These are phyloP conservation scores for Posidonia oceanica DNA, from an alignment of 116 monocot species.

Conservation along the genomic window DNA sequence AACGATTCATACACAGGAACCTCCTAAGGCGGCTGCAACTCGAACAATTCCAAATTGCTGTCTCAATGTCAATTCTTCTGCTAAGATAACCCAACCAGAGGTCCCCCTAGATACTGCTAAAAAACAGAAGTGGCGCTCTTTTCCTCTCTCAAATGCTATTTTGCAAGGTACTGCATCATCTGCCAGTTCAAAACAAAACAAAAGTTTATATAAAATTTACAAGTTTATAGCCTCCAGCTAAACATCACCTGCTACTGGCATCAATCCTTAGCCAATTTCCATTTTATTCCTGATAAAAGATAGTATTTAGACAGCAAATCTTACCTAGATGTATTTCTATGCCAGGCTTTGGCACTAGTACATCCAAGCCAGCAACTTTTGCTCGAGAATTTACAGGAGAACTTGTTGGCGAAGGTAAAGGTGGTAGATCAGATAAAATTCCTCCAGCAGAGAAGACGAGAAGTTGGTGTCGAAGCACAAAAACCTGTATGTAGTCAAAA, in stretches of 20 bases:
- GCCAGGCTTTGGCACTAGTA: constrained; percentile 67
- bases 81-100: constrained; percentile 82
- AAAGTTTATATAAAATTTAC: constrained; percentile 1
- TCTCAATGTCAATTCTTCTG: constrained; percentile 66
- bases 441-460: constrained; percentile 54
- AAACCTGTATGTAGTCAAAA: constrained; percentile 32
- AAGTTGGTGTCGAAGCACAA: constrained; percentile 81
- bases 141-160: constrained; percentile 97
- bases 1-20: constrained; percentile 56
- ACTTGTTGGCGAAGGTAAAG: constrained; percentile 32
- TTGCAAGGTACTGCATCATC: constrained; percentile 72
- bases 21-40: constrained; percentile 75
- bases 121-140: constrained; percentile 77
- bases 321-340: constrained; percentile 65
- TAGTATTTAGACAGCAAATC: neutral
- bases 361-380: constrained; percentile 42
- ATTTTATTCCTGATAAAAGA: neutral
- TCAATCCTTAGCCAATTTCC: neutral
- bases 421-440: constrained; percentile 49
- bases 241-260: neutral
- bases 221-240: neutral
- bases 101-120: constrained; percentile 61
- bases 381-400: constrained; percentile 22
- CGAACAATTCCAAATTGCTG: constrained; percentile 58
- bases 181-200: constrained; percentile 11